Evolutionary conservation across 2,329 filamentous ascomycete species (phyloP).

Genomic region (Hirsutella rhossiliensis): DNA sequence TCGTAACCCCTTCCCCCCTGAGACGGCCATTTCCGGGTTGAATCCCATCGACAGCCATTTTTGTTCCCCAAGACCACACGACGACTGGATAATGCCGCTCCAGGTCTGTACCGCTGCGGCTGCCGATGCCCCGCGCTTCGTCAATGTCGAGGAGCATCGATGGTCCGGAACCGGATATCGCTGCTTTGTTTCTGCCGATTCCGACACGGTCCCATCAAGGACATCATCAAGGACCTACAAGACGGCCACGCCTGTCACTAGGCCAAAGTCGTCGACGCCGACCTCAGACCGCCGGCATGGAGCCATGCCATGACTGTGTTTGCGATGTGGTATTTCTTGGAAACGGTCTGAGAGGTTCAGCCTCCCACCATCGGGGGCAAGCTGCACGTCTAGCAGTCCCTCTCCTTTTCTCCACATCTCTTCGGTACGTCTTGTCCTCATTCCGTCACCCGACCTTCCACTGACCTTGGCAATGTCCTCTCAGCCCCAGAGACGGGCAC

Average conservation of each 20-base stretch:
- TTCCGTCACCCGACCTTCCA: conserved; percentile 11
- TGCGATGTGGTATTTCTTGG: conserved; percentile 22
- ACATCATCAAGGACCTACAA: conserved; percentile 9
- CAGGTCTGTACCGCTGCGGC: no score
- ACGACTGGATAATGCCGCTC: no score
- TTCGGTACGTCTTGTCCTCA: not conserved
- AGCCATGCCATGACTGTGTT: conserved; percentile 22
- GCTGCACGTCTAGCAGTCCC: conserved; percentile 21
- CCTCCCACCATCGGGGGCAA: conserved; percentile 18
- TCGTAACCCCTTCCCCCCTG: no score
- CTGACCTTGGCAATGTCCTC: conserved; percentile 25
- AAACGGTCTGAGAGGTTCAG: no score
- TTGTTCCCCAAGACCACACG: no score
- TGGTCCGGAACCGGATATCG: no score
- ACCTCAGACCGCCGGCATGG: conserved; percentile 12
- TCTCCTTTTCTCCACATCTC: not conserved
- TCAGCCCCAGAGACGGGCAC: conserved; percentile 22
- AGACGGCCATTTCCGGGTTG: no score
- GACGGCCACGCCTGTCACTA: conserved; percentile 17
- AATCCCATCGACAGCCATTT: no score
- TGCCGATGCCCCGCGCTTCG: no score
- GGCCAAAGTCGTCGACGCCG: conserved; percentile 23
- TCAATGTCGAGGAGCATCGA: no score
- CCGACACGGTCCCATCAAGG: not conserved
- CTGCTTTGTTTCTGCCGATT: no score